Conservation (phyloP, 768 basidiomycete species). For the Lenzites betulinus region DNA sequence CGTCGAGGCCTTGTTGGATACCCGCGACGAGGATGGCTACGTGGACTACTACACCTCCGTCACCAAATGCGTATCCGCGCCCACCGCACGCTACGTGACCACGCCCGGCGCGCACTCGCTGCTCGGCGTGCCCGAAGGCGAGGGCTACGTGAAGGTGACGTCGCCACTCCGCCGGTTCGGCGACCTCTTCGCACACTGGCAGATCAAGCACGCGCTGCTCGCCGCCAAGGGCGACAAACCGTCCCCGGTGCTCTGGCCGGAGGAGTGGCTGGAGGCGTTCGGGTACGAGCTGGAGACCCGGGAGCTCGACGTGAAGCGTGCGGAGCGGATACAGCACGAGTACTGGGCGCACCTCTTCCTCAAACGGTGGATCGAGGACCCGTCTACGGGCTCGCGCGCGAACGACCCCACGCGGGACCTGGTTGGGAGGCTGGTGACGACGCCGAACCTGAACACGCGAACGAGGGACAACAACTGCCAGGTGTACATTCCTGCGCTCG, state of each 20-base stretch:
- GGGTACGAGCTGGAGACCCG: constrained; percentile 38
- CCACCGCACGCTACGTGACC: constrained; percentile 47
- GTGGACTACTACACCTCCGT: constrained; percentile 44
- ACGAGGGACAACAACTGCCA: neutral
- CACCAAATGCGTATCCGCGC: constrained; percentile 35
- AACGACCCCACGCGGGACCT: constrained; percentile 34
- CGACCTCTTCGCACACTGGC: constrained; percentile 90
- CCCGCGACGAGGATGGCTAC: constrained; percentile 48
- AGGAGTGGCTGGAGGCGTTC: constrained; percentile 47
- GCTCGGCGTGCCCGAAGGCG: constrained; percentile 68
- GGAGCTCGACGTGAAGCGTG: constrained; percentile 38
- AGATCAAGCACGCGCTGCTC: constrained; percentile 79
- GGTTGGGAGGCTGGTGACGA: constrained; percentile 15
- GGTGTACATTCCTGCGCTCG: constrained; percentile 15
- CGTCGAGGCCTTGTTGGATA: constrained; percentile 47
- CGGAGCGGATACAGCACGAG: constrained; percentile 33
- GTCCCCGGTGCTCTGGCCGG: constrained; percentile 44
- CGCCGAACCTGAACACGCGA: neutral
- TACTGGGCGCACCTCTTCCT: constrained; percentile 47
- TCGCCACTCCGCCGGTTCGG: constrained; percentile 84
- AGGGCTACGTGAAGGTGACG: constrained; percentile 84
- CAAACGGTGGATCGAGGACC: constrained; percentile 38
- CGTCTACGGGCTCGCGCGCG: constrained; percentile 20
- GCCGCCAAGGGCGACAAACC: constrained; percentile 30
- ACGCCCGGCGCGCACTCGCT: constrained; percentile 64